A percentile compares a stretch with the other conserved stretches of the same genome.
Conservation (phyloP, 495 filamentous ascomycete genomes). For the Bacidia rubella region DNA sequence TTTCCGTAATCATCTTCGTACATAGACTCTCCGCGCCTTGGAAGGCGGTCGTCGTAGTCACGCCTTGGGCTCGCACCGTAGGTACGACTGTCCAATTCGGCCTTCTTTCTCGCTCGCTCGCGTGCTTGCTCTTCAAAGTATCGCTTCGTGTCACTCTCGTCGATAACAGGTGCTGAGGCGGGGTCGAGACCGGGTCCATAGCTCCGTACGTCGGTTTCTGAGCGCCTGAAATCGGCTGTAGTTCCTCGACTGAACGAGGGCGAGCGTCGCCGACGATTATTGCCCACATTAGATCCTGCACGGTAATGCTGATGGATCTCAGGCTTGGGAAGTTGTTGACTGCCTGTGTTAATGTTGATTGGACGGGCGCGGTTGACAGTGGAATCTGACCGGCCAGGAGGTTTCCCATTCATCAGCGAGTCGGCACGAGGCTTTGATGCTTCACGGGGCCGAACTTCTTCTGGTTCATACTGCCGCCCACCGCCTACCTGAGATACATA, state of each 20-base stretch:
- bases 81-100: slow-evolving; percentile 14
- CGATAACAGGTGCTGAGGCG: slow-evolving; percentile 14
- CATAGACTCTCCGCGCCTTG: slow-evolving; percentile 8
- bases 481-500: slow-evolving; percentile 42
- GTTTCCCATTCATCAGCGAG: slow-evolving; percentile 4
- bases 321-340: slow-evolving; percentile 14
- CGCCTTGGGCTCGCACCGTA: slow-evolving; percentile 20
- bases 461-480: slow-evolving; percentile 42
- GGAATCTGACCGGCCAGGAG: slow-evolving; percentile 10
- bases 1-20: slow-evolving; percentile 20
- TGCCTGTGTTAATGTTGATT: slow-evolving; percentile 2
- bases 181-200: slow-evolving; percentile 8
- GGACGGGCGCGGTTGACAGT: slow-evolving; percentile 12
- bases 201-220: slow-evolving; percentile 14
- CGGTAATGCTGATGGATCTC: slow-evolving; percentile 17
- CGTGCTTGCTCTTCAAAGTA: slow-evolving; percentile 17
- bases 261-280: slow-evolving; percentile 14
- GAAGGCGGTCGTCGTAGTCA: slow-evolving; percentile 13
- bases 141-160: slow-evolving; percentile 15
- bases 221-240: slow-evolving; percentile 14
- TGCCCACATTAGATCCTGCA: slow-evolving; percentile 6
- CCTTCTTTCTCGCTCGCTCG: slow-evolving; percentile 14
- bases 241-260: slow-evolving; percentile 16
- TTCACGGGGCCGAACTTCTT: slow-evolving; percentile 4
- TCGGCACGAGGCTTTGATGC: slow-evolving; percentile 12